Base-by-base conservation (phyloP, 202 grass and related monocot species). In the Elaeis oleifera region DNA sequence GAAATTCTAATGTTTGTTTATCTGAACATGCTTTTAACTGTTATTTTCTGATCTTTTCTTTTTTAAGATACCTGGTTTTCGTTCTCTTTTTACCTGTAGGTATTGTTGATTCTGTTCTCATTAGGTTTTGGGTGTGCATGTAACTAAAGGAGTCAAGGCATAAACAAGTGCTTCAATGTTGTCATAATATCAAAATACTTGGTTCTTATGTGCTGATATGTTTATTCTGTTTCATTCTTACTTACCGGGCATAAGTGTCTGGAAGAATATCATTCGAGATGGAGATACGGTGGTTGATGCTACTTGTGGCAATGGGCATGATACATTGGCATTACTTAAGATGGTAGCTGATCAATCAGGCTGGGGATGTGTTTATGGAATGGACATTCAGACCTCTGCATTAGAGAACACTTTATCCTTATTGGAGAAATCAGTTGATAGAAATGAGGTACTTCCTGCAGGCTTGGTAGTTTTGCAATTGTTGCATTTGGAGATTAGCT, bases 261-360 rank as follows among this genome's bases (percentile, higher is more conserved):
- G 91, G 92, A 91, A 74, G 77, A 91, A 74, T 2, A 74, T 89
- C 20, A 71, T 91, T 49, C 81, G 16, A 27, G 83, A 72, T 72
- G 87, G 91, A 32, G 91, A 96, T 62, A 72, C 64, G 0, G 91
- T 96, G 55, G 76, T 89, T 51, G 92, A 96, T 74, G 92, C 92
- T n/a, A 96, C 92, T 59, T 96, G 92, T 0, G 92, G 92, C 67
- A 89, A 96, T 69, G 87, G 92, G 15, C 79, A 91, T 49, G 87
- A 89, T 60, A 91, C 84, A 0, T 64, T 90, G 3, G 81, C 87
- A 71, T 66, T 90, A 81, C 83, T 96, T 24, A 81, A 85, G 59
- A 83, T 90, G 84, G 84, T 96, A 53, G 66, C 81, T 61, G 76
- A 81, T 75, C 80, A 79, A 69, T 85, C 49, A 18, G 63, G 64